Conservation (phyloP, 2,329 filamentous ascomycete species). For the Orbilia blumenaviensis region DNA sequence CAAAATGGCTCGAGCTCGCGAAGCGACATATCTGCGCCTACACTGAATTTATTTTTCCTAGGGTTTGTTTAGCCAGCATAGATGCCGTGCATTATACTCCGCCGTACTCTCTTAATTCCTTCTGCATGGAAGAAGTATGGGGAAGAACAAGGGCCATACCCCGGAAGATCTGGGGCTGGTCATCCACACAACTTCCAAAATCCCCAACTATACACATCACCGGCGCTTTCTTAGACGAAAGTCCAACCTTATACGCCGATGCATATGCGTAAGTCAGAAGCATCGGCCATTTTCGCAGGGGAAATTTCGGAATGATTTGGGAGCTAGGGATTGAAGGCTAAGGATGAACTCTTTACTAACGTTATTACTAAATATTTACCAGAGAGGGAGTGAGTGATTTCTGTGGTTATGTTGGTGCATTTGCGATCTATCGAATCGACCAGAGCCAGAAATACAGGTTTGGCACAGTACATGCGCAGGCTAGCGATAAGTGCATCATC, state of each 20-base stretch:
- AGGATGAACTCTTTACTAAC: constrained; percentile 26
- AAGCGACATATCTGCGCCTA: constrained; percentile 8
- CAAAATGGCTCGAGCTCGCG: constrained; percentile 30
- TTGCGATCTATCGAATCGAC: constrained; percentile 32
- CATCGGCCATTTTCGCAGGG: constrained; percentile 16
- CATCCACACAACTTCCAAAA: constrained; percentile 46
- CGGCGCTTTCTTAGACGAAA: neutral
- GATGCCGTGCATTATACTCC: constrained; percentile 43
- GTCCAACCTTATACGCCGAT: neutral
- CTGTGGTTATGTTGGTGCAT: neutral
- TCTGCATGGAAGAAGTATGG: constrained; percentile 49
- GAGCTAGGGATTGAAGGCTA: neutral
- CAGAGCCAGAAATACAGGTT: constrained; percentile 8
- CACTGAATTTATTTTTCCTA: constrained; percentile 10
- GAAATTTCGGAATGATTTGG: constrained; percentile 50
- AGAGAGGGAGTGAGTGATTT: constrained; percentile 32
- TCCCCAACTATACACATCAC: constrained; percentile 2
- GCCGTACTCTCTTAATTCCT: constrained; percentile 28
- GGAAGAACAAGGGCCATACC: constrained; percentile 41
- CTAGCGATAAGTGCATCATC: constrained; percentile 17
- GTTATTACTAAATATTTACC: constrained; percentile 41
- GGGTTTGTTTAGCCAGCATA: constrained; percentile 44
- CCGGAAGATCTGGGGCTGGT: constrained; percentile 48
- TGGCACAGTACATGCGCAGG: neutral
- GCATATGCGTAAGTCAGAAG: neutral